Evolutionary conservation across 768 basidiomycete genomes (phyloP), one percentile per base, ranked within the genome.

Genomic region (Amyloporia xantha): DNA sequence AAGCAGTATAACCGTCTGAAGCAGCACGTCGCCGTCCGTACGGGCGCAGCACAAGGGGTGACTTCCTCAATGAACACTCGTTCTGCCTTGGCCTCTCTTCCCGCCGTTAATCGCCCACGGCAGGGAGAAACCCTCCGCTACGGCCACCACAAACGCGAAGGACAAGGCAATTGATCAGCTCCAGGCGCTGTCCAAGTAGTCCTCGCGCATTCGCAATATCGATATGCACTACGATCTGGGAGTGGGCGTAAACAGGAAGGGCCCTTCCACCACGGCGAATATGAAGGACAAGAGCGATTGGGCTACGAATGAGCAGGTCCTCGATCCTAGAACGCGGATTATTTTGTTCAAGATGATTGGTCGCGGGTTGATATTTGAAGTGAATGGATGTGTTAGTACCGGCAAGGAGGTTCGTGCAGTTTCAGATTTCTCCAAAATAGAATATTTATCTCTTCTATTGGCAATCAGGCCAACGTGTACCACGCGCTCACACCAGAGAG

Each of bases 281-380:
- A 68, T 80, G 59, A 98, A 97, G 68, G 96, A 99, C 68, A 97
- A 97, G 66, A 84, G 87, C 39, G 96, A 99, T 69, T 78, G 96
- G 25, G 96, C 96, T 2, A 99, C 96, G 12, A 91, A 79, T 39
- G 96, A 99, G 65, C 96, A 97, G 62, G 96, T 99, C 2, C 76
- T 99, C 30, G 96, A 99, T 66, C 87, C 91, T 13, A 78, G 96
- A n/a, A 99, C 96, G 7, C 71, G 95, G 42, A 73, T 95, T 30
- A 95, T 98, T 27, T 67, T 99, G 42, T 91, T 92, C 71, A 96
- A 96, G 70, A 92, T 98, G 87, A 89, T 96, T 48, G 89, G 91
- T 3, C 74, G 93, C 44, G 93, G 84, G 0, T 62, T 98, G 13
- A 78, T 99, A 12, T 81, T 86, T 47, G 86, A 91, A 64, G 83